Base-by-base conservation (phyloP, 2,329 filamentous ascomycete genomes). In the Exophiala bonariae region DNA sequence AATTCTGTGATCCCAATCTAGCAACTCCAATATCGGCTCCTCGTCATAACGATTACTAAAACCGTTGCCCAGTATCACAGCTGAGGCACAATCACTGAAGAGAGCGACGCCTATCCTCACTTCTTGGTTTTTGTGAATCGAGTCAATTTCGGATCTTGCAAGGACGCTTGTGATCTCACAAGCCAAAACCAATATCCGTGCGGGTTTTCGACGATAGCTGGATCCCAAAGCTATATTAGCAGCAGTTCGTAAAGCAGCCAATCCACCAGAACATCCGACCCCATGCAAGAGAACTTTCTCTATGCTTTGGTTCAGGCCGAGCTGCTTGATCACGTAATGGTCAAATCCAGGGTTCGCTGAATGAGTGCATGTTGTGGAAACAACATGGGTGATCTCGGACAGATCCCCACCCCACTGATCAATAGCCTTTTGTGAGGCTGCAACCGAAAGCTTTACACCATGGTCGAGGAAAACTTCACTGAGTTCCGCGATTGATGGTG, bases 31-130 rank as follows among this genome's bases (percentile, higher is more conserved):
- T 10, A 75, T 57, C 1, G 67, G 64, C 18, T 52, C 54, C 41
- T 66, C 63, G 18, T 59, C 49, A 22, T 42, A 52, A n/a, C 56
- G 54, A 39, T 55, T 47, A 22, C 52, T 55, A 43, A 86, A 67
- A 1, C 76, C 77, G 59, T 88, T 88, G 59, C 80, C 83, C 26
- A 88, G 60, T 1, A 88, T 70, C 20, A 80, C 65, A 0, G 83
- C 80, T 47, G 82, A 83, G n/a, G 81, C 84, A 54, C 81, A 86
- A 63, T 88, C 85, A 16, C 82, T 86, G 62, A 88, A 88, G 2
- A 88, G 66, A 11, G 78, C 79, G 1, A 81, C 73, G 2, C 83
- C 85, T 57, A 88, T 85, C 23, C 83, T 73, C 9, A 82, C 78
- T 50, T 84, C 73, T 56, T 85, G 78, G 13, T 72, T 58, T 55